Evolutionary conservation across 148 eudicot species (phyloP).

Genomic region (Cornus suecica): DNA sequence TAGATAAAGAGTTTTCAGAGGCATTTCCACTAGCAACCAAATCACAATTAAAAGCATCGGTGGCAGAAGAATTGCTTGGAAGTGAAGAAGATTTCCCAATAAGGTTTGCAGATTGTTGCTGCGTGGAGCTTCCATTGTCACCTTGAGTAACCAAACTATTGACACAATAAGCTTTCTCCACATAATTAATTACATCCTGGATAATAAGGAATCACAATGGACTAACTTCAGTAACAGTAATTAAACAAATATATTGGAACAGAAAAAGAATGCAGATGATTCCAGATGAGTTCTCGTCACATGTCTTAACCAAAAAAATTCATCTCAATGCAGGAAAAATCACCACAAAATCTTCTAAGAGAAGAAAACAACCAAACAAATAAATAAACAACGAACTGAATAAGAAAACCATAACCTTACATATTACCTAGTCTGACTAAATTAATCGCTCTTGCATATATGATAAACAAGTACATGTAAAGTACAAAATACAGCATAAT

Average conservation of each 20-base stretch:
- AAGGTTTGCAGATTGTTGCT: slow-evolving; percentile 44
- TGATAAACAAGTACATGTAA: not conserved
- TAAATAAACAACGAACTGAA: not conserved
- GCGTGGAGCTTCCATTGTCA: slow-evolving; percentile 57
- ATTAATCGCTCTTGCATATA: not conserved
- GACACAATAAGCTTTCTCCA: slow-evolving; percentile 67
- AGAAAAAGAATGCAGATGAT: not conserved
- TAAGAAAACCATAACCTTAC: not conserved
- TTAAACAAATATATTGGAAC: not conserved
- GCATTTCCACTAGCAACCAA: slow-evolving; percentile 32
- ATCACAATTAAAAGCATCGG: slow-evolving; percentile 57
- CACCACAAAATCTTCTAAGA: not conserved
- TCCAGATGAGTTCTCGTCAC: not conserved
- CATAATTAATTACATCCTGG: slow-evolving; percentile 78
- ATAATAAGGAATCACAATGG: slow-evolving; percentile 11
- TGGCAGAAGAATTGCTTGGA: slow-evolving; percentile 43
- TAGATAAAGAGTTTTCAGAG: slow-evolving; percentile 58
- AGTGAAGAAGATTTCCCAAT: slow-evolving; percentile 58
- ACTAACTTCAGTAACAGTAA: not conserved
- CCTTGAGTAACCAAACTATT: slow-evolving; percentile 50
- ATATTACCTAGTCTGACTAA: not conserved
- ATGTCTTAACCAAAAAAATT: not conserved
- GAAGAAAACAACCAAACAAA: too few relatives aligned
- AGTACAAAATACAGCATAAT: not conserved
- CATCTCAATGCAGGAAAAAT: not conserved